Evolutionary conservation across 2,329 filamentous ascomycete genomes (phyloP).

Genomic region (Apiospora koreana): DNA sequence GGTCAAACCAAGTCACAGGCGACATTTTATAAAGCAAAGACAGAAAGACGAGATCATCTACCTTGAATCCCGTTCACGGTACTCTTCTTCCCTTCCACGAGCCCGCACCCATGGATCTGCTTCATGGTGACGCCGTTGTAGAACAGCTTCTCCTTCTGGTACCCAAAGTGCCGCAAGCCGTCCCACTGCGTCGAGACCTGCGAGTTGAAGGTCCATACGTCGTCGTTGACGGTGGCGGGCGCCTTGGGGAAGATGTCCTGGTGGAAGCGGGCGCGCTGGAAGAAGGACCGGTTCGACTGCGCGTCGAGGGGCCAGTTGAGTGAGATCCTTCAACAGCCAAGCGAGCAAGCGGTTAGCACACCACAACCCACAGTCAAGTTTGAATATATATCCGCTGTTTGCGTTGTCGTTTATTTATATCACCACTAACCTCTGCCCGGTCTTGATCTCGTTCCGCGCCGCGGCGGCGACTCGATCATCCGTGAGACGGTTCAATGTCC

Average conservation of each 20-base stretch:
- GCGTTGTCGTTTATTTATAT: no score
- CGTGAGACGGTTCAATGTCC: conserved; percentile 11
- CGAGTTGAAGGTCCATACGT: conserved; percentile 45
- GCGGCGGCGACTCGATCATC: conserved; percentile 36
- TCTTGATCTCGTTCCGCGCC: conserved; percentile 53
- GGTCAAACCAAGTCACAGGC: no score
- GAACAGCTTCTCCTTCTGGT: conserved; percentile 12
- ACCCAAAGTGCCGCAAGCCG: conserved; percentile 18
- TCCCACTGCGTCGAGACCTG: conserved; percentile 18
- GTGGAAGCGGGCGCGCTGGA: conserved; percentile 56
- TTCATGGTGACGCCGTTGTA: conserved; percentile 36
- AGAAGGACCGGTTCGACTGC: conserved; percentile 53
- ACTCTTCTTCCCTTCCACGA: conserved; percentile 26
- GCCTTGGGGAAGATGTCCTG: conserved; percentile 53
- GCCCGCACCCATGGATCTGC: conserved; percentile 37
- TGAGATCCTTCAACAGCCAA: conserved; percentile 47
- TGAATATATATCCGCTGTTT: no score
- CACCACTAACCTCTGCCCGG: conserved; percentile 45
- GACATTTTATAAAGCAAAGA: conserved; percentile 33
- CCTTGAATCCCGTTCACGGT: conserved; percentile 34
- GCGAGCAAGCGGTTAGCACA: background rate
- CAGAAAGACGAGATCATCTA: no score
- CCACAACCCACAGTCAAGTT: background rate
- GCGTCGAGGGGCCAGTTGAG: conserved; percentile 62
- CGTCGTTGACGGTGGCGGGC: conserved; percentile 58